Percentiles rank a stretch among this genome's conserved stretches.
Conservation (phyloP, 2,329 filamentous ascomycete species). For the Alternaria metachromatica region DNA sequence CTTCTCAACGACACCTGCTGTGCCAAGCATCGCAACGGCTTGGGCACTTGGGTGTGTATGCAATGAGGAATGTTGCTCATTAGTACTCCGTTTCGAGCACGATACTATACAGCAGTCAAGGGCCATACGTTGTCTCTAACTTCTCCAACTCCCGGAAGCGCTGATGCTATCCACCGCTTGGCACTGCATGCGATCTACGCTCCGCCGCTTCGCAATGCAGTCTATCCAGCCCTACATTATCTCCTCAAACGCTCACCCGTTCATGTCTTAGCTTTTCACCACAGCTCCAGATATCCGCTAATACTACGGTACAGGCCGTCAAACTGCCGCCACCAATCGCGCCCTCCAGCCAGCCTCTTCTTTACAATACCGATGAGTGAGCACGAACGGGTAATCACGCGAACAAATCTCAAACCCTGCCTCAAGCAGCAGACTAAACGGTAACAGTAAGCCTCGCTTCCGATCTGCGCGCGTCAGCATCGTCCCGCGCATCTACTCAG, state of each 20-base stretch:
- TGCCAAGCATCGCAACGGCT: neutral
- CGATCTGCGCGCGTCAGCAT: constrained; percentile 3
- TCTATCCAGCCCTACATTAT: neutral
- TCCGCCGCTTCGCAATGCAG: neutral
- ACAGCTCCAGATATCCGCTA: neutral
- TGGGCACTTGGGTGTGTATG: neutral
- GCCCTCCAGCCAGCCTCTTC: neutral
- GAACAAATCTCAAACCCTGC: neutral
- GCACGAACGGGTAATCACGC: neutral
- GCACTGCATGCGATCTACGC: neutral
- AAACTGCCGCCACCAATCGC: neutral
- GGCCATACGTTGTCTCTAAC: neutral
- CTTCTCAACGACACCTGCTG: neutral
- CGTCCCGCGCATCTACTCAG: neutral
- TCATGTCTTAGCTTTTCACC: neutral
- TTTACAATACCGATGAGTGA: neutral
- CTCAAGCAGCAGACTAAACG: neutral
- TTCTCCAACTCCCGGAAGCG: neutral
- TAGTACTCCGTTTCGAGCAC: neutral
- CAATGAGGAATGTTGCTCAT: neutral
- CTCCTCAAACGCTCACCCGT: neutral
- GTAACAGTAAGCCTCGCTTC: constrained; percentile 1
- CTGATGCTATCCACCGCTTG: neutral
- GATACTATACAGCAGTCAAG: neutral
- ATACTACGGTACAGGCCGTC: neutral